Evolutionary conservation across 257 asterid genomes (phyloP), one percentile per base, ranked within the genome.

Genomic region (Jaltomata sinuosa): DNA sequence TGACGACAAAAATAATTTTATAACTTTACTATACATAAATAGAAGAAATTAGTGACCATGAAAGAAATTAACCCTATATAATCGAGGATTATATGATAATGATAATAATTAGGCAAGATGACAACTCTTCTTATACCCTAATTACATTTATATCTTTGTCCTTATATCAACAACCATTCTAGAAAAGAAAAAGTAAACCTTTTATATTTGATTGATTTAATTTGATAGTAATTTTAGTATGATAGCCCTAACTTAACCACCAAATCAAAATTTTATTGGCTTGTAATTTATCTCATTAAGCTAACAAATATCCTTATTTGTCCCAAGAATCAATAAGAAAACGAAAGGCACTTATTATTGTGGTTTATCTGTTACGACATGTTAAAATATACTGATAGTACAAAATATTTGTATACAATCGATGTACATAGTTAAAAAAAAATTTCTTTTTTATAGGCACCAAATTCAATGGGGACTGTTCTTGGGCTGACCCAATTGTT

Each of bases 401-500:
- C 3, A 62, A 62, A 29, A 0, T 16, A 16, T 65, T 8, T 65
- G 45, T 65, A 18, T 32, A 67, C 16, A 0, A 1, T 64, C 6
- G 0, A 5, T 68, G 49, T 68, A 34, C 34, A 68, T 68, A 68
- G 10, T 68, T 57, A n/a, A n/a, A n/a, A n/a, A n/a, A n/a, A n/a
- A n/a, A n/a, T n/a, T n/a, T n/a, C n/a, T n/a, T n/a, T n/a, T n/a
- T n/a, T n/a, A n/a, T n/a, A n/a, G 99, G 91, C 91, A 8, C 98
- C 99, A 0, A 97, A 95, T 82, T 93, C 92, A 52, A 86, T 89
- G 86, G 99, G 99, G 59, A 6, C 93, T 0, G 10, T 89, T 9
- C 95, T 97, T 54, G 99, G 97, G 77, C 88, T 94, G 88, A 93
- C 92, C 81, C 99, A 97, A n/a, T 81, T 97, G 10, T 2, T 94